Conservation (phyloP, 1,139 yeast species). For the Geotrichum siamense region DNA sequence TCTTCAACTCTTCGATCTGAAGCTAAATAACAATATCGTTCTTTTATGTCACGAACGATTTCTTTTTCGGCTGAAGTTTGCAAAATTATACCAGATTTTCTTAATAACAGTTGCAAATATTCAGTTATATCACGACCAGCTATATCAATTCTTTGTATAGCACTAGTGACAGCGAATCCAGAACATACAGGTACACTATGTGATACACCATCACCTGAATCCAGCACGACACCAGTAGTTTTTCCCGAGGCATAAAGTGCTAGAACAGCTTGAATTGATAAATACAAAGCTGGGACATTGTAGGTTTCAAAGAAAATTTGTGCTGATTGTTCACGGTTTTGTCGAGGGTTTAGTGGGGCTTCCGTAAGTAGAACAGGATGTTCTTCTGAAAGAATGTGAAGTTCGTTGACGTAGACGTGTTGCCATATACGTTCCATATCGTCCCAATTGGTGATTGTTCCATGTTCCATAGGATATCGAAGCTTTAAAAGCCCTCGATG, state of each 20-base stretch:
- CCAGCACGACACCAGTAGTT: constrained; percentile 85
- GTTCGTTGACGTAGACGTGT: constrained; percentile 51
- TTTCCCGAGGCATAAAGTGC: constrained; percentile 83
- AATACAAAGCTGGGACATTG: constrained; percentile 79
- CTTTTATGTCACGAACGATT: constrained; percentile 71
- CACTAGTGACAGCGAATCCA: constrained; percentile 71
- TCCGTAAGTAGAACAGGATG: constrained; percentile 87
- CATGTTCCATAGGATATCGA: constrained; percentile 70
- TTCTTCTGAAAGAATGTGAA: constrained; percentile 70
- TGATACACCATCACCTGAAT: constrained; percentile 87
- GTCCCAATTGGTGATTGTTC: constrained; percentile 77
- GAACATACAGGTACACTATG: constrained; percentile 86
- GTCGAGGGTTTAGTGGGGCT: constrained; percentile 74
- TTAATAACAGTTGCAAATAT: constrained; percentile 56
- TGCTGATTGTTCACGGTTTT: constrained; percentile 64
- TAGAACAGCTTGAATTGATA: constrained; percentile 76
- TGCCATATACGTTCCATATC: constrained; percentile 78
- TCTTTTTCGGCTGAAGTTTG: constrained; percentile 74
- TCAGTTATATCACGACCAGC: constrained; percentile 88
- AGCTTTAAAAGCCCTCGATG: constrained; percentile 67
- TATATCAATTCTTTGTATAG: constrained; percentile 67
- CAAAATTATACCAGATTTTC: constrained; percentile 59
- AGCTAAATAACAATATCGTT: constrained; percentile 63
- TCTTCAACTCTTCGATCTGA: constrained; percentile 66
- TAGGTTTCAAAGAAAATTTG: constrained; percentile 78